phyloP scores from a whole-genome alignment of 495 filamentous ascomycete genomes.

The Neurospora pannonica region DNA sequence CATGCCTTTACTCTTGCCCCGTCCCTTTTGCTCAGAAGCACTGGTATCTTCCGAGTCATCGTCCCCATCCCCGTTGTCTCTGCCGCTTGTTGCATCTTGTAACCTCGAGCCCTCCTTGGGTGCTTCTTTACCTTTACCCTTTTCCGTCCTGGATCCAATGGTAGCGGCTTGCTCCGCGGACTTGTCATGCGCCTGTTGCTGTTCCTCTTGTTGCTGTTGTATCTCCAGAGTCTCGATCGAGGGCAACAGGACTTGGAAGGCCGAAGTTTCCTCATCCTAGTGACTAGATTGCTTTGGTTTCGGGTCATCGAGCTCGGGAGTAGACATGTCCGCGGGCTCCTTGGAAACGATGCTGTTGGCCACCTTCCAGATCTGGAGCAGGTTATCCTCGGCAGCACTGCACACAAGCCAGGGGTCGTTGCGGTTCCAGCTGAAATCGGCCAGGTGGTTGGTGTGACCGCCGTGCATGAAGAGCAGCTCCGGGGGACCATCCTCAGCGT shows the following conservation, averaged over 20 bases:
- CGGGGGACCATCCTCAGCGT: conserved; percentile 92
- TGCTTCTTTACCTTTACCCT: background rate
- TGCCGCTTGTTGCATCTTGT: background rate
- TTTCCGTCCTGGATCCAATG: background rate
- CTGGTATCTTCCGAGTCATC: background rate
- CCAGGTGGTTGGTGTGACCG: conserved; percentile 91
- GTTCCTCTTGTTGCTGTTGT: background rate
- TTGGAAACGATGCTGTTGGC: conserved; percentile 79
- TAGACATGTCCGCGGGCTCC: conserved; percentile 66
- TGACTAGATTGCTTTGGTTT: background rate
- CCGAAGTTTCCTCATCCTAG: background rate
- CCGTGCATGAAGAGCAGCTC: conserved; percentile 99
- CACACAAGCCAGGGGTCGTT: conserved; percentile 94
- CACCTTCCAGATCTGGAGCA: conserved; percentile 96
- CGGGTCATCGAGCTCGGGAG: conserved; percentile 60
- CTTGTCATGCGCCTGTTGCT: background rate
- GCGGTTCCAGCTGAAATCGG: conserved; percentile 95
- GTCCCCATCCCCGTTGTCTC: background rate
- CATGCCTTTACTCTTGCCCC: background rate
- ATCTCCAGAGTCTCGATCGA: background rate
- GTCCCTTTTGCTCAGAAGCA: background rate
- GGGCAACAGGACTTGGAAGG: background rate
- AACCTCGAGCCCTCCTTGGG: background rate
- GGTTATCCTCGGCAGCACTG: conserved; percentile 91
- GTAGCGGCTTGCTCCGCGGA: background rate